Evolutionary conservation across 192 early-diverging fungal genomes (phyloP), one percentile per base, ranked within the genome.

Genomic region (Backusella luteola): DNA sequence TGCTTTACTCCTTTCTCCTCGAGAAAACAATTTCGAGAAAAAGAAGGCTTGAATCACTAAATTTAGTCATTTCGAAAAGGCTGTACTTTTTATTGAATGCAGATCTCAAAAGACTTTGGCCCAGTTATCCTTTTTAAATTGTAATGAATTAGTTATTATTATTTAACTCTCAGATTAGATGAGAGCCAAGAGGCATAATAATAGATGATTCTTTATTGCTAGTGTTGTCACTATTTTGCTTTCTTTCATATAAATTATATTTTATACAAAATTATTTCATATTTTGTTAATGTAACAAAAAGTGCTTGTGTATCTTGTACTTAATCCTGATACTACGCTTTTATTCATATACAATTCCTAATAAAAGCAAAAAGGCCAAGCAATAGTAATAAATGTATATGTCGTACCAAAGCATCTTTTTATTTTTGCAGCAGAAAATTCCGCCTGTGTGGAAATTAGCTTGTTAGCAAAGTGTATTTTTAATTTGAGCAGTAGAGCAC

Each of bases 401-500:
- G 56, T 63, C 56, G 26, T 29, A 63, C 56, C 21, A 41, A 69
- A 69, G 39, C 0, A 41, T 23, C 15, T 6, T 11, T 36, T 34
- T n/a, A 14, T 67, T 35, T 67, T 67, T 67, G 68, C 36, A 39
- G 68, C 66, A 67, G 9, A 35, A 68, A 69, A 39, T 23, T 38
- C 68, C 68, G 36, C 36, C 11, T 11, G 4, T 41, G 19, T 69
- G 38, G 21, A 69, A 69, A 39, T 12, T 36, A 41, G 12, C 68
- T 41, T 36, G 15, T 38, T 41, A 69, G 38, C 15, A 49, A 67
- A 39, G n/a, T 69, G 34, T 69, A 14, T 23, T 39, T 69, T 35
- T 38, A 67, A 38, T 41, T 69, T 41, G 35, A 69, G 68, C 68
- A 69, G 68, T 69, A 38, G n/a, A 39, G 11, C 68, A 69, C 68